A percentile compares a stretch with the other conserved stretches of the same genome.
phyloP scores from a whole-genome alignment of 2,329 filamentous ascomycete species.

The Xylaria sp. region DNA sequence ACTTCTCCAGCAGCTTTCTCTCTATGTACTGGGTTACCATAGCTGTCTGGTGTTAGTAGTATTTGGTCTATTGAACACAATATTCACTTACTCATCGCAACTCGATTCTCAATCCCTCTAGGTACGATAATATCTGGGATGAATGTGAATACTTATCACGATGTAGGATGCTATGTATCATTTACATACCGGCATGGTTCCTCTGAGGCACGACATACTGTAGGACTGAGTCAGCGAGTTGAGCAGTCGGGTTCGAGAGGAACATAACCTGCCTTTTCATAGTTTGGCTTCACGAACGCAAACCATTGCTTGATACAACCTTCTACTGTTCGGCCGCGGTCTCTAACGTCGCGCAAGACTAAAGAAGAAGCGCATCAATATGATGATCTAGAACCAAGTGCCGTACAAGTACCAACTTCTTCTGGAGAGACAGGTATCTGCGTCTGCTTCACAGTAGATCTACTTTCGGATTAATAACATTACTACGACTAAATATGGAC shows the following conservation, averaged over 20 bases:
- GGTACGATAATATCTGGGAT: constrained; percentile 87
- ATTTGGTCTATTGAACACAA: constrained; percentile 1
- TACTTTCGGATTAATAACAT: constrained; percentile 47
- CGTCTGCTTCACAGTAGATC: constrained; percentile 97
- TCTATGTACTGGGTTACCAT: constrained; percentile 97
- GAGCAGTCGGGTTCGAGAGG: neutral
- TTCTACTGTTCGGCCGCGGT: constrained; percentile 90
- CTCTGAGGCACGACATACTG: constrained; percentile 91
- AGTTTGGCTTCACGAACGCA: constrained; percentile 94
- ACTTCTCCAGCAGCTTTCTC: constrained; percentile 87
- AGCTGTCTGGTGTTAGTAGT: constrained; percentile 57
- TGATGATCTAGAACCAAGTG: neutral
- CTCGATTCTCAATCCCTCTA: constrained; percentile 91
- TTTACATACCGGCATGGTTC: constrained; percentile 75
- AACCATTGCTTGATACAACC: constrained; percentile 99
- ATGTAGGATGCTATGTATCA: neutral
- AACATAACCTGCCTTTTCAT: constrained; percentile 70
- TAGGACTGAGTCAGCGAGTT: constrained; percentile 34
- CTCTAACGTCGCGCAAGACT: constrained; percentile 89
- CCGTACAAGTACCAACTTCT: constrained; percentile 70
- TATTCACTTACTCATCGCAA: constrained; percentile 76
- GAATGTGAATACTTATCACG: constrained; percentile 34
- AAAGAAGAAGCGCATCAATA: constrained; percentile 30
- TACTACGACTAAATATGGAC: constrained; percentile 7
- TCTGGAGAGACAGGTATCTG: constrained; percentile 90